Evolutionary conservation across 2,329 filamentous ascomycete genomes (phyloP).

Genomic region (Cladosporium cucumerinum): DNA sequence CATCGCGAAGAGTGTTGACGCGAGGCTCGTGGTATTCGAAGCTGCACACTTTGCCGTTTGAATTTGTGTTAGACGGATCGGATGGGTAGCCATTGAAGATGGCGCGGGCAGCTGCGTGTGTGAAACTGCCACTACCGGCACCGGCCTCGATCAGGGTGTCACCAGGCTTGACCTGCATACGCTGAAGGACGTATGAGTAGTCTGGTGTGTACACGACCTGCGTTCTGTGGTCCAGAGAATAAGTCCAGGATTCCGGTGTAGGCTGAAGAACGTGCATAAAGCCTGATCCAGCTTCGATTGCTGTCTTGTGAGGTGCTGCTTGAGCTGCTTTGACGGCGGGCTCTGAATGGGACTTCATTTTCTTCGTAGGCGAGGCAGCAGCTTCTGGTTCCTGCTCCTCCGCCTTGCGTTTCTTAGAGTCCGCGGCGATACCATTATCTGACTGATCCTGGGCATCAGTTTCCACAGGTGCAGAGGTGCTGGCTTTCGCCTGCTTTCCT

Average conservation of each 20-base stretch:
- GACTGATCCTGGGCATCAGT: conserved; percentile 34
- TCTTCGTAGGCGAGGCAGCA: conserved; percentile 29
- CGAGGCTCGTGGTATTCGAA: conserved; percentile 77
- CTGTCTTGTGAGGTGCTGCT: conserved; percentile 40
- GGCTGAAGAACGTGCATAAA: conserved; percentile 77
- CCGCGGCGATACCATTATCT: conserved; percentile 27
- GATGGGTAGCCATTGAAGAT: conserved; percentile 69
- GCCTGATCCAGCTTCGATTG: conserved; percentile 57
- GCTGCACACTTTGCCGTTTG: conserved; percentile 68
- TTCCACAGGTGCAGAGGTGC: conserved; percentile 34
- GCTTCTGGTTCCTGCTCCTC: conserved; percentile 31
- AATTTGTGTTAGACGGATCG: conserved; percentile 16
- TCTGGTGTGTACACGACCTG: conserved; percentile 86
- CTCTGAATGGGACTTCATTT: conserved; percentile 33
- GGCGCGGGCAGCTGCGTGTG: conserved; percentile 71
- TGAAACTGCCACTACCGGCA: conserved; percentile 79
- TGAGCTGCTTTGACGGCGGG: not conserved
- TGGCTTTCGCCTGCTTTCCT: conserved; percentile 51
- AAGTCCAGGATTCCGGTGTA: conserved; percentile 79
- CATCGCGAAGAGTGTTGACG: conserved; percentile 64
- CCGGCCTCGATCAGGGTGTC: conserved; percentile 74
- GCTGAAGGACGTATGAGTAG: conserved; percentile 78
- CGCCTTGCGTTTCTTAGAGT: conserved; percentile 44
- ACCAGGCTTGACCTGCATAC: conserved; percentile 70
- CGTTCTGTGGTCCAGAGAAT: conserved; percentile 73